Conservation (phyloP, 176 grass and related monocot species). For the Carex littledalei region DNA sequence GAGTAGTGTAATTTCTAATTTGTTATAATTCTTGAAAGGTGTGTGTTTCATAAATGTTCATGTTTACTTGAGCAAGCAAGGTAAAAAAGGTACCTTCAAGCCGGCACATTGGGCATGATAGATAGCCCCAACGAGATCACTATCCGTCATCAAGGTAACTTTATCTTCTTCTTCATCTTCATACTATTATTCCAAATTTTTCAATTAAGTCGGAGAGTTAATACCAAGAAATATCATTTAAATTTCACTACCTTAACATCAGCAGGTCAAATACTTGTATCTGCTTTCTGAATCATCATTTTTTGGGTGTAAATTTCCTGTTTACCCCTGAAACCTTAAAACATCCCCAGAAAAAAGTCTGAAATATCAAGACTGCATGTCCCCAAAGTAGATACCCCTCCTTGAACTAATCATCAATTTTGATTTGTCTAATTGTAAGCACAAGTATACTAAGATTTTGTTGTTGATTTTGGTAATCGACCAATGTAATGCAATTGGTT, state of each 20-base stretch:
- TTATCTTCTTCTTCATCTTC: slow-evolving; percentile 81
- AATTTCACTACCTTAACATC: not conserved
- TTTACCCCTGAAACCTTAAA: not conserved
- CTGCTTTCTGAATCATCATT: not conserved
- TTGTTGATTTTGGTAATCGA: not conserved
- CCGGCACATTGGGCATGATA: slow-evolving; percentile 57
- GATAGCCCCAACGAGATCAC: slow-evolving; percentile 47
- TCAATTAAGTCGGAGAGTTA: not conserved
- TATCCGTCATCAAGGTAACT: slow-evolving; percentile 47
- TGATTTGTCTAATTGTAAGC: not conserved
- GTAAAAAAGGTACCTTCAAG: slow-evolving; percentile 46
- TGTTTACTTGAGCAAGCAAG: not conserved
- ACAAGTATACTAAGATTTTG: not conserved
- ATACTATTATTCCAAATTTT: slow-evolving; percentile 34
- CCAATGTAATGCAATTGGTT: not conserved
- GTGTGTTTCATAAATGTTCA: not conserved
- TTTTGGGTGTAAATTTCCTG: not conserved
- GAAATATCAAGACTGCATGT: not conserved
- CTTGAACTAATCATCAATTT: not conserved
- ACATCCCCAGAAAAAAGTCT: not conserved
- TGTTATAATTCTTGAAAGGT: not conserved
- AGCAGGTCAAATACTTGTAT: not conserved
- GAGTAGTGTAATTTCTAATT: not conserved
- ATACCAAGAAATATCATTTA: not conserved
- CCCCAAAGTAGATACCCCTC: not conserved